Percentiles rank a stretch among this genome's conserved stretches.
These are phyloP conservation scores for Inga oerstediana DNA, from an alignment of 306 rosid genomes.

Conservation along the genomic window DNA sequence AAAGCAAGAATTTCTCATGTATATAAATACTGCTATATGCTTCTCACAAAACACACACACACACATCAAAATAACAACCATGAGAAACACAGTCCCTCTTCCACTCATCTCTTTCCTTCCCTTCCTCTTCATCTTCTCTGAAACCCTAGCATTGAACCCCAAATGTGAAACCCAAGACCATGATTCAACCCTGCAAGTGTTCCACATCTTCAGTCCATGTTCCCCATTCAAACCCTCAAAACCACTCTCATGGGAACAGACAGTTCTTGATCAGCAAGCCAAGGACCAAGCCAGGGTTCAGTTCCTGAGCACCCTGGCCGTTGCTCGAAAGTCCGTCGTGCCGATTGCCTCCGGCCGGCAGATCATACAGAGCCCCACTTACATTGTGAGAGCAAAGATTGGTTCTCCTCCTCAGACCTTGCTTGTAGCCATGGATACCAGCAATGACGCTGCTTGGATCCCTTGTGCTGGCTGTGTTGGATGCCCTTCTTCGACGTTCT, in stretches of 20 bases:
- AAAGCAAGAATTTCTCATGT: neutral
- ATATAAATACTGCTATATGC: slow-evolving; percentile 39
- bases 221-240: slow-evolving; percentile 69
- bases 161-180: slow-evolving; percentile 51
- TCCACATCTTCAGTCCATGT: slow-evolving; percentile 72
- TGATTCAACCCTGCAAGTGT: slow-evolving; percentile 66
- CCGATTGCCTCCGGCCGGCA: slow-evolving; percentile 96
- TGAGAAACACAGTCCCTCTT: slow-evolving; percentile 37
- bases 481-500: slow-evolving; percentile 58
- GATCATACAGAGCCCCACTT: slow-evolving; percentile 77
- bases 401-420: slow-evolving; percentile 84
- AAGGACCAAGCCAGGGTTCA: slow-evolving; percentile 70
- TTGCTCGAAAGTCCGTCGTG: slow-evolving; percentile 56
- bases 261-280: slow-evolving; percentile 60
- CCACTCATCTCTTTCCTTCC: neutral
- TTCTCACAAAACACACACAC: slow-evolving; percentile 28
- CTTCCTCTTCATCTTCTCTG: slow-evolving; percentile 26
- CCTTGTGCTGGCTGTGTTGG: slow-evolving; percentile 87
- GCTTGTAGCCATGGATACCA: slow-evolving; percentile 82
- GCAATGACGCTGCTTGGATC: slow-evolving; percentile 92
- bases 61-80: slow-evolving; percentile 24
- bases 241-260: slow-evolving; percentile 71
- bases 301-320: slow-evolving; percentile 53
- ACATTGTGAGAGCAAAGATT: slow-evolving; percentile 69
- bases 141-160: slow-evolving; percentile 50